Percentiles rank a stretch among this genome's conserved stretches.
Evolutionary conservation across 352 stramenopile genomes (phyloP).

Genomic region (Pseudoperonospora humuli): DNA sequence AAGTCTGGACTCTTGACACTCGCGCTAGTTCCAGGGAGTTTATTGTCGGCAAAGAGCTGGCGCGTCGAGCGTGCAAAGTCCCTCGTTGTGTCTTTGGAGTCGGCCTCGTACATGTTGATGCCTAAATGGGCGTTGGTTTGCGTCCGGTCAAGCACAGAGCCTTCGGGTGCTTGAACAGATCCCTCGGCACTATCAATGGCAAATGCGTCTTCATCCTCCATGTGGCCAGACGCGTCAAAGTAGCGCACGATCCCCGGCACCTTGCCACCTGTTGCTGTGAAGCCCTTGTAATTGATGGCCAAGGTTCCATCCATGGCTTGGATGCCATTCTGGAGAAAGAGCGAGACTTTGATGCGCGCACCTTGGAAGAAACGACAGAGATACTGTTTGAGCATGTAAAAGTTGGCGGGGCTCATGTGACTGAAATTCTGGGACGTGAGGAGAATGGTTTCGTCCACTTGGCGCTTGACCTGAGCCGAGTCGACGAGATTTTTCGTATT

Average conservation of each 20-base stretch:
- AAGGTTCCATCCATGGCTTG: conserved; percentile 81
- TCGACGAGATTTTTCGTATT: conserved; percentile 73
- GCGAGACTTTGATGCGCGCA: conserved; percentile 86
- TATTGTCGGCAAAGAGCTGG: conserved; percentile 57
- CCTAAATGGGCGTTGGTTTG: conserved; percentile 52
- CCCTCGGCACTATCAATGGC: conserved; percentile 43
- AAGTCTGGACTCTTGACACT: conserved; percentile 23
- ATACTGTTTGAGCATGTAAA: conserved; percentile 79
- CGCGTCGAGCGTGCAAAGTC: conserved; percentile 35
- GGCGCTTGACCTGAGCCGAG: conserved; percentile 45
- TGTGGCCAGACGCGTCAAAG: conserved; percentile 49
- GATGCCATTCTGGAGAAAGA: conserved; percentile 86
- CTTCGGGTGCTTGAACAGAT: conserved; percentile 39
- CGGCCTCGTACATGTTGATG: conserved; percentile 82
- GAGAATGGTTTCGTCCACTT: conserved; percentile 74
- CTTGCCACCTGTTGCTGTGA: conserved; percentile 54
- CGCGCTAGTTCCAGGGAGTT: conserved; percentile 21
- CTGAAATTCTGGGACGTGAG: conserved; percentile 73
- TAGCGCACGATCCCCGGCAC: conserved; percentile 65
- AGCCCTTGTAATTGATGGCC: conserved; percentile 64
- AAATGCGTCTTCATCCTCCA: conserved; percentile 68
- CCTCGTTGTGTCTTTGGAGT: conserved; percentile 39
- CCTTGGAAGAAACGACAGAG: conserved; percentile 88
- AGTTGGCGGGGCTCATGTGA: conserved; percentile 51
- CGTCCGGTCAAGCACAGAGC: conserved; percentile 48